These are phyloP conservation scores for Glycine soja DNA, from an alignment of 306 rosid genomes.

Conservation along the genomic window DNA sequence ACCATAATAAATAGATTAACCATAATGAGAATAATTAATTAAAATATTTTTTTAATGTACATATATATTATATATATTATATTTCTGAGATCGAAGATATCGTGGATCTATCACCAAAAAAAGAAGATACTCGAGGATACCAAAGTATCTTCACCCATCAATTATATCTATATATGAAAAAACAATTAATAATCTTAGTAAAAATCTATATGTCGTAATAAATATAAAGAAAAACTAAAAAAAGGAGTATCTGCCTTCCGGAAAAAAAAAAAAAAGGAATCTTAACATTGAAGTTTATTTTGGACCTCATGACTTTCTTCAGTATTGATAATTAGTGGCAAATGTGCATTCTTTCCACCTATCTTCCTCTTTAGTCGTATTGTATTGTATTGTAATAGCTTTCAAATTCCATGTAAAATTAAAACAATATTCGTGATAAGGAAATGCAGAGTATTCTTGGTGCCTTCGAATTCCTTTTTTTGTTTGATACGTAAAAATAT, in stretches of 20 bases:
- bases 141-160: neutral
- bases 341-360: neutral
- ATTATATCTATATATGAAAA: neutral
- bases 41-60: neutral
- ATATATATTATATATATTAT: neutral
- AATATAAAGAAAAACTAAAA: neutral
- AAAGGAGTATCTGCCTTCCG: too few species aligned
- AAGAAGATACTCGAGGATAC: neutral
- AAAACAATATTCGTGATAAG: neutral
- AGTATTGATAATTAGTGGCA: neutral
- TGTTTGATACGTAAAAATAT: neutral
- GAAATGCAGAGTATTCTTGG: neutral
- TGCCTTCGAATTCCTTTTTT: conserved; percentile 1
- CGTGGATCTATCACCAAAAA: neutral
- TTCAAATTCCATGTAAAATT: neutral
- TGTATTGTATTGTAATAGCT: neutral
- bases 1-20: neutral
- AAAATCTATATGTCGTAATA: neutral
- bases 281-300: conserved; percentile 12
- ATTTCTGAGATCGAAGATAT: neutral
- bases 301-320: neutral
- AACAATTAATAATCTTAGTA: neutral
- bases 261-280: neutral
- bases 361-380: neutral
- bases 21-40: neutral